phyloP scores from a whole-genome alignment of 2,329 filamentous ascomycete genomes.

The Fusarium sp. region DNA sequence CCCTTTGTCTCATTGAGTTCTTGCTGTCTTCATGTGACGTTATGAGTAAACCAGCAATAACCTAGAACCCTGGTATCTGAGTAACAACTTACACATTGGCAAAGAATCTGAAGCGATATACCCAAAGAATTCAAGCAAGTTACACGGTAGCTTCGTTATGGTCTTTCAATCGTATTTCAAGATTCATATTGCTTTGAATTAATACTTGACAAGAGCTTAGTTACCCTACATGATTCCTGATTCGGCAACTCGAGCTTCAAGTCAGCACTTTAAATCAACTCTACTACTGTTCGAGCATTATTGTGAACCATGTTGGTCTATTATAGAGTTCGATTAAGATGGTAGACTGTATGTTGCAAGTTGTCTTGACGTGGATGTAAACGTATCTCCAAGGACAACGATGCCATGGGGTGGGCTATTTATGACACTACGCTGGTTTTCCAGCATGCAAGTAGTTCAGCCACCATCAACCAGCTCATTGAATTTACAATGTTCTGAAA shows the following conservation, averaged over 20 bases:
- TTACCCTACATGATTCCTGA: neutral
- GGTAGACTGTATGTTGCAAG: accelerated
- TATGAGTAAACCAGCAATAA: neutral
- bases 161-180: accelerated
- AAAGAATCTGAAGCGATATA: accelerated
- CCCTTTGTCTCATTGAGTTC: neutral
- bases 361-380: neutral
- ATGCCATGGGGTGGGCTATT: too few relatives aligned
- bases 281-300: accelerated
- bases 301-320: accelerated
- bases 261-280: neutral
- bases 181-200: accelerated
- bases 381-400: accelerated
- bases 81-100: accelerated
- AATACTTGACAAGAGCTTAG: accelerated
- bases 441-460: too few relatives aligned
- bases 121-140: accelerated
- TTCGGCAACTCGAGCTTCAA: neutral
- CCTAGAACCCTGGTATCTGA: accelerated
- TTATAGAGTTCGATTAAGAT: accelerated
- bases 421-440: too few relatives aligned
- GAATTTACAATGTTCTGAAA: neutral
- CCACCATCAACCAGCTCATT: neutral
- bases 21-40: neutral
- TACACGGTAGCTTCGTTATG: accelerated